Evolutionary conservation across 345 rosid species (phyloP).

Genomic region (Citrus medica): DNA sequence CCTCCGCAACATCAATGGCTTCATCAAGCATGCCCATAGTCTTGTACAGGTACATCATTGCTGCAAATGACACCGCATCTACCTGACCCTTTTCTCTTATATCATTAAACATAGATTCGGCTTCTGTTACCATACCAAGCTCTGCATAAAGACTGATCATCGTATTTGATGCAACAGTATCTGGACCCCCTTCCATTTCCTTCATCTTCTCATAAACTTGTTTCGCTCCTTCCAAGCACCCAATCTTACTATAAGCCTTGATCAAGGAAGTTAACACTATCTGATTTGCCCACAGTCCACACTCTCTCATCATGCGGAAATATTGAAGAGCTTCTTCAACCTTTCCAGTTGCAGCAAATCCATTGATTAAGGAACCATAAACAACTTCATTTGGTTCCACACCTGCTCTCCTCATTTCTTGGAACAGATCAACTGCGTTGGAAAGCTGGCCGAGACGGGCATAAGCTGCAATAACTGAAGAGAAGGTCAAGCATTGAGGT

Average conservation of each 20-base stretch:
- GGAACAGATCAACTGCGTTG: constrained; percentile 49
- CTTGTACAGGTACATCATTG: constrained; percentile 83
- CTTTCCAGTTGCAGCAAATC: constrained; percentile 67
- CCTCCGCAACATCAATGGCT: constrained; percentile 79
- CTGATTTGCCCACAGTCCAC: constrained; percentile 57
- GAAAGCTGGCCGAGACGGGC: constrained; percentile 64
- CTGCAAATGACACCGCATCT: constrained; percentile 66
- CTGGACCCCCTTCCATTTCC: constrained; percentile 63
- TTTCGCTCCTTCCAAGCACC: constrained; percentile 69
- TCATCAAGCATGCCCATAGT: constrained; percentile 81
- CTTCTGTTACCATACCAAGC: constrained; percentile 75
- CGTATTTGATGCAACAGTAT: constrained; percentile 68
- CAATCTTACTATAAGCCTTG: constrained; percentile 80
- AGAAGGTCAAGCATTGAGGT: constrained; percentile 61
- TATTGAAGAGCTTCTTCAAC: constrained; percentile 70
- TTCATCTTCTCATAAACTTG: constrained; percentile 59
- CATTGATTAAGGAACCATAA: constrained; percentile 76
- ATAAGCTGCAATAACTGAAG: constrained; percentile 70
- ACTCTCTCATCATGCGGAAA: constrained; percentile 58
- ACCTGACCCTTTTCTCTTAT: constrained; percentile 56
- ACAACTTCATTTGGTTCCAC: constrained; percentile 83
- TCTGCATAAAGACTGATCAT: constrained; percentile 79
- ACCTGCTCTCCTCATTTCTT: constrained; percentile 56
- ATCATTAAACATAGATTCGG: constrained; percentile 50
- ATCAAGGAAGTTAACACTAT: constrained; percentile 75